Base-by-base conservation (phyloP, 108 stramenopile genomes). In the Pseudonitzschia pungens region DNA sequence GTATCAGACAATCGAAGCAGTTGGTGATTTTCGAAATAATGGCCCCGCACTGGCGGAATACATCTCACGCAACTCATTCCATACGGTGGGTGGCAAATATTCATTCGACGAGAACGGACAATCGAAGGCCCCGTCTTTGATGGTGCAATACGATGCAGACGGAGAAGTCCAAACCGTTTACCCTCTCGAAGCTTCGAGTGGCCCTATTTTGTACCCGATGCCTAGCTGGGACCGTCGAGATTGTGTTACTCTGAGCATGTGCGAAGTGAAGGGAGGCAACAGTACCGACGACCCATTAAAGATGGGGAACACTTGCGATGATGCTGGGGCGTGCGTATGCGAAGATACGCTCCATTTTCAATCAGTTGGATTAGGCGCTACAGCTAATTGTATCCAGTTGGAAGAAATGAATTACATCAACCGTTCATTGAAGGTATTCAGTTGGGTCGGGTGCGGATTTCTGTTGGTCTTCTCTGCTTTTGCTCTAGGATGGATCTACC, bases 181-280 rank as follows among this genome's bases (percentile, higher is more conserved):
- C 28, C 77, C 77, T 20, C 56, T 28, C 22, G 71, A 72, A 52
- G 14, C 42, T 20, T 26, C 32, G 24, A 33, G 43, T 52, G 76
- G 53, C 16, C 62, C 43, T 6, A 67, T 77, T 10, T 40, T 77
- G n/a, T 77, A 77, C 29, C 77, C 77, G 12, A 77, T 77, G 77
- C 77, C 77, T 16, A 77, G 66, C 15, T 77, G 72, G 72, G 66
- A 77, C 24, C 42, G 44, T 15, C 72, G 77, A 4, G 77, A 77
- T 40, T 77, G 77, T 20, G 68, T 54, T n/a, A 31, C 31, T 4
- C 20, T 69, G 36, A 55, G 51, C 11, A 16, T n/a, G 28, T 77
- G 76, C 27, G 45, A 48, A 48, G 26, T 24, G 14, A 28, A 31
- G 10, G 76, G 14, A 26, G 76, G 10, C 14, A 33, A 68, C 16